phyloP scores from a whole-genome alignment of 495 filamentous ascomycete genomes.

The Daldinia decipiens region DNA sequence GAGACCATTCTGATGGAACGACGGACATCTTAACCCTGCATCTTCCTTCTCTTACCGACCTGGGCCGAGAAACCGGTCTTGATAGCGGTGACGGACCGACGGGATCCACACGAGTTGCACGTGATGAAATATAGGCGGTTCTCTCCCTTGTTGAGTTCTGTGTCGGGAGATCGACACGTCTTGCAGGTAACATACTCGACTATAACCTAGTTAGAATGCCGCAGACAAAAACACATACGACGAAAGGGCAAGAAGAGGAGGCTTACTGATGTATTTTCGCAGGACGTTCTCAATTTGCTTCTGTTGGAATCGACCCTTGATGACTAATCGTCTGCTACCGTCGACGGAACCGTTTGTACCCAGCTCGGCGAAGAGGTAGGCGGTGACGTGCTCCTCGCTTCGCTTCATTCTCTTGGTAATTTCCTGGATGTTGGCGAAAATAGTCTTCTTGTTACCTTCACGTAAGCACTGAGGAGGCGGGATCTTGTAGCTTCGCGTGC shows the following conservation, averaged over 20 bases:
- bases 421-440: conserved; percentile 96
- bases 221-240: not conserved
- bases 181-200: conserved; percentile 99
- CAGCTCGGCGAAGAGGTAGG: conserved; percentile 97
- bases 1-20: not conserved
- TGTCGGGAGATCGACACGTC: conserved; percentile 93
- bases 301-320: conserved; percentile 98
- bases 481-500: conserved; percentile 96
- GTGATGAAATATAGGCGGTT: conserved; percentile 81
- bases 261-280: conserved; percentile 90
- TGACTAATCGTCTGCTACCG: conserved; percentile 90
- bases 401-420: conserved; percentile 92
- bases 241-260: not conserved
- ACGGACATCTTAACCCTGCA: conserved; percentile 52
- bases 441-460: conserved; percentile 99
- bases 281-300: conserved; percentile 97
- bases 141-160: conserved; percentile 97
- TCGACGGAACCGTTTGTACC: conserved; percentile 95
- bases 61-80: conserved; percentile 99
- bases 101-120: conserved; percentile 74
- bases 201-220: conserved; percentile 47
- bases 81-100: conserved; percentile 94
- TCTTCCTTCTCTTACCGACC: conserved; percentile 91
- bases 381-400: conserved; percentile 94
- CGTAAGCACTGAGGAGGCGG: conserved; percentile 98